Base-by-base conservation (phyloP, 768 basidiomycete genomes). In the Boletus barrowsii region DNA sequence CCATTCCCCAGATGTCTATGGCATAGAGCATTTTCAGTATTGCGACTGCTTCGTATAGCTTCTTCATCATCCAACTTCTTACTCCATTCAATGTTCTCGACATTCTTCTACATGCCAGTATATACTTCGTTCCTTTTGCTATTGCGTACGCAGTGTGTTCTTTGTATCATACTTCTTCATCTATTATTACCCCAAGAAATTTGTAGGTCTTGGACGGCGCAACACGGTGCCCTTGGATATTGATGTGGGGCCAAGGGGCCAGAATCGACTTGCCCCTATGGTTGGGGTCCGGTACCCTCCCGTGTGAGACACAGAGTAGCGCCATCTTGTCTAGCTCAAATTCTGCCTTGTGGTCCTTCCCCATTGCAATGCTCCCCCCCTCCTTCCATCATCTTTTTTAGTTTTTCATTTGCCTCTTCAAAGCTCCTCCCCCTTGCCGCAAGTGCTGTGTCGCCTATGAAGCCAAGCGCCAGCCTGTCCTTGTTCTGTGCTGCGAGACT, bases 401-500 rank as follows among this genome's bases (percentile, higher is more conserved):
- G 26, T 1, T 26, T 26, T 0, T 26, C 6, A 6, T 26, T 26
- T 7, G 26, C 26, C 26, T 26, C 26, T 6, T 26, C 26, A 6
- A 26, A 5, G 1, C 26, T 26, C 1, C 26, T 26, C 6, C 26
- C 26, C 26, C 26, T 26, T 26, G 5, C 26, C 6, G 26, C 1
- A 1, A 26, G 26, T 6, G 26, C 6, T 6, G 5, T 26, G 26
- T 26, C 6, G 1, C 6, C 26, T 26, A 26, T 26, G 1, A 26
- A 26, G 1, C 26, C 26, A 7, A 26, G 26, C 0, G 5, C 6
- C 6, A 26, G 26, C 6, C 5, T 26, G 26, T 26, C 6, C 6
- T 7, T 26, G 6, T 6, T 6, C 6, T 6, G 0, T 26, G 0
- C 26, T 6, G 4, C 5, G 5, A 26, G 6, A 0, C 26, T 6